Evolutionary conservation across 2,329 filamentous ascomycete species (phyloP).

Genomic region (Cytospora paraplurivora): DNA sequence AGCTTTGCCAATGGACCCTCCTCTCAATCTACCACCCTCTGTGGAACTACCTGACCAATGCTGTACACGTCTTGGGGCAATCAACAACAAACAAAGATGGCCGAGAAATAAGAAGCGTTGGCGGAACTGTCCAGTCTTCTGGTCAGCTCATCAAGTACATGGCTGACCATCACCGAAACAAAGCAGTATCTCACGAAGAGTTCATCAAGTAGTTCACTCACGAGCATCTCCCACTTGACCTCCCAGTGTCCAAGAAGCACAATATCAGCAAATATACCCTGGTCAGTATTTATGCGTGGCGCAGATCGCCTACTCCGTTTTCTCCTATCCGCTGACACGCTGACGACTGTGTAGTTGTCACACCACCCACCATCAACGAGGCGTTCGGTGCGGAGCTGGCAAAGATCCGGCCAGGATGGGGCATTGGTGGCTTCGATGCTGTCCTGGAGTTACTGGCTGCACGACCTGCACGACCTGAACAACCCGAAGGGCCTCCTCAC

Average conservation of each 20-base stretch:
- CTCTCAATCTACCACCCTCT: too few species aligned
- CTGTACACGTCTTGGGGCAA: too few species aligned
- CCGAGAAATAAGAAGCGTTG: too few species aligned
- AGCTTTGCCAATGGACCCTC: too few species aligned
- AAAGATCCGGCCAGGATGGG: background rate
- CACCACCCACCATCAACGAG: background rate
- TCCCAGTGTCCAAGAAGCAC: slow-evolving; percentile 36
- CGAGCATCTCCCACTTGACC: slow-evolving; percentile 35
- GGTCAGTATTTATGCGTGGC: slow-evolving; percentile 23
- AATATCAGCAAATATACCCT: slow-evolving; percentile 34
- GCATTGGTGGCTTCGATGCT: slow-evolving; percentile 29
- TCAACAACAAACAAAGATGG: too few species aligned
- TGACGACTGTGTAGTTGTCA: slow-evolving; percentile 25
- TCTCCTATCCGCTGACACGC: slow-evolving; percentile 26
- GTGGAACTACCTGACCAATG: too few species aligned
- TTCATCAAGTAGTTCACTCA: slow-evolving; percentile 39
- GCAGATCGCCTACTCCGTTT: too few species aligned
- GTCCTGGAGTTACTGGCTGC: slow-evolving; percentile 37
- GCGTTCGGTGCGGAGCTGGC: background rate
- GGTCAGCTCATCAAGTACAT: slow-evolving; percentile 33
- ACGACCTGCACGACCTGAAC: slow-evolving; percentile 30
- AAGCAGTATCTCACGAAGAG: slow-evolving; percentile 36
- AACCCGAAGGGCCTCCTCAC: slow-evolving; percentile 32
- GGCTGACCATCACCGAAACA: slow-evolving; percentile 36
- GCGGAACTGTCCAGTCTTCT: too few species aligned